Conservation (phyloP, 169 alveolate species). For the Plasmodium billcollinsi region DNA sequence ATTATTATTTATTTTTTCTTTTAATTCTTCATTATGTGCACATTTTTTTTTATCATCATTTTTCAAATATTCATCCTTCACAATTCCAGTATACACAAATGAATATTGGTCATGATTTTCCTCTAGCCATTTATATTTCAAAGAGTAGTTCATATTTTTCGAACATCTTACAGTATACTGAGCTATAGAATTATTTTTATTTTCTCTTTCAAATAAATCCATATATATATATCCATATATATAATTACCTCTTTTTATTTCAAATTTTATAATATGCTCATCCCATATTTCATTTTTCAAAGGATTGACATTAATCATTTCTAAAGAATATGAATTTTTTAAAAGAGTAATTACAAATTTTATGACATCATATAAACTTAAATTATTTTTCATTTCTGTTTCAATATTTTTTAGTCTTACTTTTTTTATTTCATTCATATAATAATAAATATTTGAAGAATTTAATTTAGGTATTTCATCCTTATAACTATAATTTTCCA, state of each 20-base stretch:
- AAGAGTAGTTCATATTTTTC: slow-evolving; percentile 74
- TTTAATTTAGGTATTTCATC: slow-evolving; percentile 15
- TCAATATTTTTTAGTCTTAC: slow-evolving; percentile 54
- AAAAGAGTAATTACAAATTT: slow-evolving; percentile 57
- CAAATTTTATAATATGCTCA: slow-evolving; percentile 64
- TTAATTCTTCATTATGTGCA: neutral
- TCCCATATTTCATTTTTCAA: slow-evolving; percentile 64
- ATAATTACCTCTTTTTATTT: slow-evolving; percentile 29
- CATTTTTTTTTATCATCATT: neutral
- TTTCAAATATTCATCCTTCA: neutral
- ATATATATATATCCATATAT: slow-evolving; percentile 77
- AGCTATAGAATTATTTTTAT: slow-evolving; percentile 80
- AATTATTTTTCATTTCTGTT: slow-evolving; percentile 28
- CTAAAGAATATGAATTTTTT: slow-evolving; percentile 50
- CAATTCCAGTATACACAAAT: slow-evolving; percentile 65
- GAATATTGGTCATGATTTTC: slow-evolving; percentile 13
- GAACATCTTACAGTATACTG: slow-evolving; percentile 88
- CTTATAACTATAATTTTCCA: neutral
- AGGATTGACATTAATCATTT: slow-evolving; percentile 48
- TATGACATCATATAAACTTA: slow-evolving; percentile 52
- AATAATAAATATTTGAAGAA: slow-evolving; percentile 40
- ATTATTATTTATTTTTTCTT: neutral
- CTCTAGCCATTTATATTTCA: slow-evolving; percentile 70
- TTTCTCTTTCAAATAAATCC: slow-evolving; percentile 85
- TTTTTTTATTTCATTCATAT: slow-evolving; percentile 59